These are phyloP conservation scores for Fusarium udum DNA, from an alignment of 2,329 filamentous ascomycete genomes.

Conservation along the genomic window DNA sequence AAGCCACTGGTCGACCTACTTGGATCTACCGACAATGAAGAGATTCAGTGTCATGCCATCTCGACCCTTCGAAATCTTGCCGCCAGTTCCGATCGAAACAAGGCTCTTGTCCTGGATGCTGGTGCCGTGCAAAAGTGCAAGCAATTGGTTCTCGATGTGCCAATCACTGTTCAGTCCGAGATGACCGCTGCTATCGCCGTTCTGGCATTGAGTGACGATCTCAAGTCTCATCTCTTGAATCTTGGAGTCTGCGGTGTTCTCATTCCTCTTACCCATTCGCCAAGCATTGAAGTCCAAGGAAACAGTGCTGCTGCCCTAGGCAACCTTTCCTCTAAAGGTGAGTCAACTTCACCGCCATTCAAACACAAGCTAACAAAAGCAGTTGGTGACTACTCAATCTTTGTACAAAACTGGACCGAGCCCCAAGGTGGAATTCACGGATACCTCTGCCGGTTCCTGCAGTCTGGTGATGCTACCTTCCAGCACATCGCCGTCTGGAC, in stretches of 20 bases:
- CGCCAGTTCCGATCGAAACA: constrained; percentile 96
- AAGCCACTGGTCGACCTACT: constrained; percentile 93
- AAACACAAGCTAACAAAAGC: constrained; percentile 21
- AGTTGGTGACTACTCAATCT: constrained; percentile 98
- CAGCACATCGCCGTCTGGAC: constrained; percentile 99
- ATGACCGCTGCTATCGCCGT: constrained; percentile 99
- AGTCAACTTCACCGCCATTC: constrained; percentile 32
- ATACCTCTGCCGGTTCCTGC: constrained; percentile 91
- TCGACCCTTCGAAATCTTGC: constrained; percentile 95
- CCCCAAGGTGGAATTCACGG: constrained; percentile 95
- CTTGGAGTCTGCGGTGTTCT: constrained; percentile 96
- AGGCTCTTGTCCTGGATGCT: constrained; percentile 94
- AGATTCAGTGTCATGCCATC: constrained; percentile 98
- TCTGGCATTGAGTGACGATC: constrained; percentile 90
- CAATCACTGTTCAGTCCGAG: constrained; percentile 94
- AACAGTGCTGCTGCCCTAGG: constrained; percentile 96
- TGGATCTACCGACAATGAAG: constrained; percentile 95
- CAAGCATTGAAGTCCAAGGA: constrained; percentile 97
- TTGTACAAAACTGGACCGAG: constrained; percentile 92
- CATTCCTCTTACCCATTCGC: constrained; percentile 92
- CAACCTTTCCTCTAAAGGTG: constrained; percentile 97
- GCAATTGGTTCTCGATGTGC: constrained; percentile 91
- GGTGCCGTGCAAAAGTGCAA: constrained; percentile 99
- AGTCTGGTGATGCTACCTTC: constrained; percentile 95
- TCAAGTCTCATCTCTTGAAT: constrained; percentile 90